Base-by-base conservation (phyloP, 257 asterid genomes). In the Verbena officinalis region DNA sequence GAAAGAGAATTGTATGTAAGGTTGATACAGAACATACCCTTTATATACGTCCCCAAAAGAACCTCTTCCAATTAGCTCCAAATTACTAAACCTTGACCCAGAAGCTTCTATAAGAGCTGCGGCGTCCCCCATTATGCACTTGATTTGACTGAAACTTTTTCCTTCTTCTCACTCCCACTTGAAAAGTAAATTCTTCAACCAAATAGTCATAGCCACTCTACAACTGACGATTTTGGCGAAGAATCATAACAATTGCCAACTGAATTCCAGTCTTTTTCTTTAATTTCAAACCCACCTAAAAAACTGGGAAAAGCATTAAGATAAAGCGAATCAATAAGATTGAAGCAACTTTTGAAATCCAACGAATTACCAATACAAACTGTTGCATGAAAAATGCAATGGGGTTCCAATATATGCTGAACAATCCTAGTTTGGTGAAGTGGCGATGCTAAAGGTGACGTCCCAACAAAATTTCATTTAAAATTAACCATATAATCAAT, bases 51-150 rank as follows among this genome's bases (percentile, higher is more conserved):
- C 93, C 3, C 96, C 96, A 44, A 88, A 88, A 0, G 96, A 88
- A 43, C 96, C 96, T 81, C 90, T 77, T 13, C 93, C 93, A 46
- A 88, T 88, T 59, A 88, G 88, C 75, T 88, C 96, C 78, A 88
- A 72, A 54, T 83, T 77, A 68, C 77, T 75, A 74, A 88, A 88
- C 75, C 96, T 83, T 68, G 83, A 68, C 13, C 88, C 90, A 0
- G 85, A 73, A 48, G 86, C 87, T 73, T 85, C 96, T 22, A 88
- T 58, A 13, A 88, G 83, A 52, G 80, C 80, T 1, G 84, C 87
- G 11, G 83, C 87, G 67, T 88, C 96, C 11, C 78, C 81, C 96
- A 87, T 87, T 34, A 11, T 20, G 48, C 49, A 7, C 60, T 31
- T 55, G 21, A 22, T 24, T 30, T 46, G n/a, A 45, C 27, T 1